phyloP scores from a whole-genome alignment of 176 grass and related monocot species.

The Bothriochloa decipiens region DNA sequence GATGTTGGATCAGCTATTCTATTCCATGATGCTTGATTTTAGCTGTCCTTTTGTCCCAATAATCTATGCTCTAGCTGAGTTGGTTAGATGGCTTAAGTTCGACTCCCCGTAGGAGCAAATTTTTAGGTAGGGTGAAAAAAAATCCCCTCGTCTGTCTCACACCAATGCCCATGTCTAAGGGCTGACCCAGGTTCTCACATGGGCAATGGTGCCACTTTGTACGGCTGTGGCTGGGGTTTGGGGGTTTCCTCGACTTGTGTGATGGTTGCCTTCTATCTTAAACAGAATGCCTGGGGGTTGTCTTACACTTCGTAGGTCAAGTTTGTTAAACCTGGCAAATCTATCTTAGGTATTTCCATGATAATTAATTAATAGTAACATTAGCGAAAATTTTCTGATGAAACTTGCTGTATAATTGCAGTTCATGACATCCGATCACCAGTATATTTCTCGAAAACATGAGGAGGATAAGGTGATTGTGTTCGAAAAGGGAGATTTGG shows the following conservation, averaged over 20 bases:
- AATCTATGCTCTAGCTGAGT: background rate
- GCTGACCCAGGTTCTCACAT: background rate
- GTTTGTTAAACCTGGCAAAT: background rate
- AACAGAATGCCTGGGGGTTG: background rate
- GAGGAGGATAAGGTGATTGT: constrained; percentile 85
- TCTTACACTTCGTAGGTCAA: background rate
- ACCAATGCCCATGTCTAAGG: background rate
- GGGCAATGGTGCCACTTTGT: too few species aligned
- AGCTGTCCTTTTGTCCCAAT: background rate
- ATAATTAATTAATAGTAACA: constrained; percentile 17
- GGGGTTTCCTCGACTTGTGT: too few species aligned
- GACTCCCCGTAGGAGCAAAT: background rate
- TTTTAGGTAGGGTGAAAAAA: background rate
- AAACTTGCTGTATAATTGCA: constrained; percentile 50
- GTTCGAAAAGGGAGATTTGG: constrained; percentile 82
- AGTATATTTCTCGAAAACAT: constrained; percentile 91
- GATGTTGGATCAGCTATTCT: background rate
- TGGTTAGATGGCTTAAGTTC: too few species aligned
- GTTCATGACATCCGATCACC: constrained; percentile 97
- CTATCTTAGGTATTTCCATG: constrained; percentile 31
- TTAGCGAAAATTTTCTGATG: constrained; percentile 36
- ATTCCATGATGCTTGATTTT: constrained; percentile 9
- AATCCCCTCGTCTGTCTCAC: background rate
- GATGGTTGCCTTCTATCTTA: background rate
- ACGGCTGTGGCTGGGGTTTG: too few species aligned